Base-by-base conservation (phyloP, 768 basidiomycete genomes). In the Kwoniella mangroviensis region DNA sequence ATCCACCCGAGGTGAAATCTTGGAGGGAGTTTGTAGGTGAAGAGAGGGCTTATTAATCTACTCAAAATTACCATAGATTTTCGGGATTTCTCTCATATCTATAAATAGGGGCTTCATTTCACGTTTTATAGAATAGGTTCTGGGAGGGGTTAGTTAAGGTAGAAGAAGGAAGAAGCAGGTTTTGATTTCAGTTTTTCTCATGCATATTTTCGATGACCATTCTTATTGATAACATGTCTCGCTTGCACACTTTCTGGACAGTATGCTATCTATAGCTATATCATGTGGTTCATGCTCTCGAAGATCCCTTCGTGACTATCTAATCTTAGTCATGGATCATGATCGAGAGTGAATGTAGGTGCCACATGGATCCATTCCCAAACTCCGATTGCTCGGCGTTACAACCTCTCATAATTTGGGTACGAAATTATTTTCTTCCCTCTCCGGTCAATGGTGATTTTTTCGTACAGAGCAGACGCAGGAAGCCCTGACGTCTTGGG, bases 1-100 rank as follows among this genome's bases (percentile, higher is more conserved):
- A 96, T 74, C 96, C 96, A 41, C 86, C 90, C 1, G 96, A 98
- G 83, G 94, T 99, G 77, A 82, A 87, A 76, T 93, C 92, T 41
- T 98, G 95, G 95, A 85, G 88, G 67, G 92, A 95, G 83, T 98
- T 79, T 65, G 77, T 79, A 2, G 68, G 68, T 56, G 68, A 69
- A 45, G 68, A 69, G 45, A 51, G 68, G 56, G 68, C 68, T 56
- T 69, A 69, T 49, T 69, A 64, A n/a, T 55, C n/a, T 54, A 54
- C n/a, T n/a, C 34, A 34, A 34, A 34, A 34, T 0, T 7, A 0
- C 34, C 34, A 34, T 34, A 34, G 34, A 34, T 34, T 34, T 34
- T 34, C 55, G 15, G 26, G 49, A 13, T 51, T 24, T 54, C 19
- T 42, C 22, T 61, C 19, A 12, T 22, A 17, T 64, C n/a, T n/a